phyloP scores from a whole-genome alignment of 305 asterid genomes.

The Fraxinus baroniana region DNA sequence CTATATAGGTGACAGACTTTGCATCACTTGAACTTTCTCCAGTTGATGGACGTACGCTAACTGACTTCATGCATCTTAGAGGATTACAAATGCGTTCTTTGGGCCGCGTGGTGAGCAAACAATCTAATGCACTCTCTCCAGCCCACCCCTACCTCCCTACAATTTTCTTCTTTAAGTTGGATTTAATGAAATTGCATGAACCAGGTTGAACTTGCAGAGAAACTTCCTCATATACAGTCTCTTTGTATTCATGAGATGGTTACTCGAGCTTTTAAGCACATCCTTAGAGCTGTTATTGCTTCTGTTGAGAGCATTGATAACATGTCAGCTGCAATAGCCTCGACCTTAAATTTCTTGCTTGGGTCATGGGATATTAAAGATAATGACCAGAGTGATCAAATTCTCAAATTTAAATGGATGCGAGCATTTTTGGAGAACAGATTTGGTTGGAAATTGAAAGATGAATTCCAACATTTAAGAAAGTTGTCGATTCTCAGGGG shows the following conservation, averaged over 20 bases:
- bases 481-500: conserved; percentile 89
- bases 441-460: conserved; percentile 78
- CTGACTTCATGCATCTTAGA: conserved; percentile 99
- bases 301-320: conserved; percentile 59
- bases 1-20: conserved; percentile 86
- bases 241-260: conserved; percentile 99
- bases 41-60: conserved; percentile 96
- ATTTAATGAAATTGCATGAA: conserved; percentile 35
- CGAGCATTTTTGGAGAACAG: conserved; percentile 61
- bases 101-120: conserved; percentile 89
- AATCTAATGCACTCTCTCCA: conserved; percentile 18
- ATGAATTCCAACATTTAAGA: conserved; percentile 75
- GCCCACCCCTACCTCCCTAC: background rate
- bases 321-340: conserved; percentile 74
- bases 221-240: conserved; percentile 97
- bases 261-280: conserved; percentile 95
- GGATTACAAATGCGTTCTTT: conserved; percentile 92
- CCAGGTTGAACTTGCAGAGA: conserved; percentile 95
- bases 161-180: conserved; percentile 21
- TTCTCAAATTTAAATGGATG: conserved; percentile 75
- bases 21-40: conserved; percentile 99
- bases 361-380: conserved; percentile 55
- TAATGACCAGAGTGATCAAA: conserved; percentile 38
- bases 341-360: conserved; percentile 82
- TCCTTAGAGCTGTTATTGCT: conserved; percentile 92